Percentiles rank a stretch among this genome's conserved stretches.
Evolutionary conservation across 202 grass and related monocot species (phyloP).

Genomic region (Elaeis oleifera): DNA sequence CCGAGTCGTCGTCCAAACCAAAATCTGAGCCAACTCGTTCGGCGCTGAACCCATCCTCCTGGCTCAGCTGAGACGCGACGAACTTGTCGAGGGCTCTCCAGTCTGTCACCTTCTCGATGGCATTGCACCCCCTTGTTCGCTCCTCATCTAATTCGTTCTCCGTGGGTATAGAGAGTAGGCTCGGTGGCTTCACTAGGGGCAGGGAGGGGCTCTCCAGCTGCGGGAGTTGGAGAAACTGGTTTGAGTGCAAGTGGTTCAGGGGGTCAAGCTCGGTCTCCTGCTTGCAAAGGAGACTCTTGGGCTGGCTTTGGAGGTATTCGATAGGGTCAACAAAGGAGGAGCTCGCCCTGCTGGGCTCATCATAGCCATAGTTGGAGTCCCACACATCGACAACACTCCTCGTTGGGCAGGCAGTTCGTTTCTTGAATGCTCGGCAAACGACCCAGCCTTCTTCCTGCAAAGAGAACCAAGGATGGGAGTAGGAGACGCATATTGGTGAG

Average conservation of each 20-base stretch:
- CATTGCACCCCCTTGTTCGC: slow-evolving; percentile 1
- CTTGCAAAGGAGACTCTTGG: slow-evolving; percentile 45
- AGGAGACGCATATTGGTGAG: no score
- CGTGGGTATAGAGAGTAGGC: neutral
- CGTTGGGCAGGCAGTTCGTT: slow-evolving; percentile 42
- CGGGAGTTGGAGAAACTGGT: slow-evolving; percentile 58
- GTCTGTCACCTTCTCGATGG: slow-evolving; percentile 36
- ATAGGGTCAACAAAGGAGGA: slow-evolving; percentile 16
- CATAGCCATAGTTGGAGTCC: slow-evolving; percentile 48
- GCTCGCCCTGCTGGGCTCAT: slow-evolving; percentile 31
- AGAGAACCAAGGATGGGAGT: neutral
- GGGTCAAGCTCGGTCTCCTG: slow-evolving; percentile 55
- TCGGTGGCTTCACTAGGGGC: slow-evolving; percentile 18
- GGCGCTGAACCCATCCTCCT: slow-evolving; percentile 25
- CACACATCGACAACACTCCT: slow-evolving; percentile 53
- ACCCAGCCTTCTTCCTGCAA: slow-evolving; percentile 98
- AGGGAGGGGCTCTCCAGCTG: slow-evolving; percentile 77
- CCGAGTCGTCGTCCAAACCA: neutral
- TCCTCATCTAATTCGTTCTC: slow-evolving; percentile 22
- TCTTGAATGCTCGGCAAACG: slow-evolving; percentile 94
- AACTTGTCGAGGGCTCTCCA: slow-evolving; percentile 91
- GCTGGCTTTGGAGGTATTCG: slow-evolving; percentile 33
- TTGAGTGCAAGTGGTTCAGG: slow-evolving; percentile 37
- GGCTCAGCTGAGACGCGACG: slow-evolving; percentile 86
- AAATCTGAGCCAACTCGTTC: slow-evolving; percentile 3